Evolutionary conservation across 2,329 filamentous ascomycete species (phyloP), one percentile per base, ranked within the genome.

Genomic region (Beauveria asiatica): DNA sequence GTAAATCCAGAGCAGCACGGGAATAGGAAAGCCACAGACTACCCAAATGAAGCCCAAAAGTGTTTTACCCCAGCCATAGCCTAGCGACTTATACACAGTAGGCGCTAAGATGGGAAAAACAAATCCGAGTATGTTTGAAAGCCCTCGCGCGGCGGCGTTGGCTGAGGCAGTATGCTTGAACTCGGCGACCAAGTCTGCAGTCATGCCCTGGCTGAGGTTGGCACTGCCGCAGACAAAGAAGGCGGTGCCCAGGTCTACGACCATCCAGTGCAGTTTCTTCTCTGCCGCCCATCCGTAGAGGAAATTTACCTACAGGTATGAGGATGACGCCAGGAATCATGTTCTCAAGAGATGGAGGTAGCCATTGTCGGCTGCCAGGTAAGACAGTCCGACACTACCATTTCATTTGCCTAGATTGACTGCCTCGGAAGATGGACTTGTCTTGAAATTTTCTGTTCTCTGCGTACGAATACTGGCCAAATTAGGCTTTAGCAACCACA

Each of bases 211-310:
- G 56, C 82, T 81, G 0, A 77, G 70, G 10, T 80, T 74, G 50
- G 83, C 78, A 65, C 78, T 79, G 1, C 82, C 82, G 6, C 76
- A 72, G 0, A 78, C 78, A 61, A 85, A 80, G 19, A 83, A 73
- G 0, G 71, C 69, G 1, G 78, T 78, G 3, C 83, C 83, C 27
- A 85, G 75, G 53, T 86, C 83, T 0, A 83, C 81, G 7, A 83
- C 75, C 21, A 84, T 78, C 80, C 80, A 86, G 65, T 80, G 78
- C 0, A 75, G 71, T 0, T 75, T 66, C 33, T 76, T 73, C 51
- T 85, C 73, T 0, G 82, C 81, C 1, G 73, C 63, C 76, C 76
- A 79, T 1, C 72, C 76, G 61, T 76, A 78, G 16, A 70, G 48
- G 17, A 78, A 78, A 65, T 1, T 77, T 58, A 0, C 75, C 75